Evolutionary conservation across 331 rosid species (phyloP).

Genomic region (Phaseolus coccineus): DNA sequence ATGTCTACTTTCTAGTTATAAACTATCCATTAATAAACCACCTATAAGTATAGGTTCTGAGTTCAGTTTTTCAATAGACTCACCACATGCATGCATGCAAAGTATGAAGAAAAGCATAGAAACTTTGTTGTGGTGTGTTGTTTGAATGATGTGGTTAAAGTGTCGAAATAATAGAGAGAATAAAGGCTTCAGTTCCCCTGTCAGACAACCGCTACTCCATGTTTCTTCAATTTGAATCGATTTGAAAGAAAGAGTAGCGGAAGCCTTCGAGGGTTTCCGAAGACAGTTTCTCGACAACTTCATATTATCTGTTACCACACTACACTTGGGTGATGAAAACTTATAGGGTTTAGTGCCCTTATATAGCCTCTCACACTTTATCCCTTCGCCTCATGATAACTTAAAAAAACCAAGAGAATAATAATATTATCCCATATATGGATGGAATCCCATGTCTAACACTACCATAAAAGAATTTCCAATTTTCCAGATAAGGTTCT

Average conservation of each 20-base stretch:
- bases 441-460: background rate
- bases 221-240: background rate
- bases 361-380: background rate
- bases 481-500: background rate
- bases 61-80: too few relatives aligned
- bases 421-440: background rate
- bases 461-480: background rate
- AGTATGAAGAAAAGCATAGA: too few relatives aligned
- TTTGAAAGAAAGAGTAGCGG: background rate
- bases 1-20: too few relatives aligned
- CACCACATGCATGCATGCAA: too few relatives aligned
- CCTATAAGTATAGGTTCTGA: too few relatives aligned
- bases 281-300: background rate
- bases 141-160: too few relatives aligned
- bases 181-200: background rate
- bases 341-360: background rate
- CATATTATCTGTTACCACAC: background rate
- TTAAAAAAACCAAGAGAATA: background rate
- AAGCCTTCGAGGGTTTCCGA: constrained; percentile 7
- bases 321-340: background rate
- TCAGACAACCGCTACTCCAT: background rate
- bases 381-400: background rate
- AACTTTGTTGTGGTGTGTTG: too few relatives aligned
- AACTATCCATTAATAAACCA: too few relatives aligned
- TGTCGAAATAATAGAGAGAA: background rate